Base-by-base conservation (phyloP, 2,329 filamentous ascomycete species). In the Endocalyx cinctus region DNA sequence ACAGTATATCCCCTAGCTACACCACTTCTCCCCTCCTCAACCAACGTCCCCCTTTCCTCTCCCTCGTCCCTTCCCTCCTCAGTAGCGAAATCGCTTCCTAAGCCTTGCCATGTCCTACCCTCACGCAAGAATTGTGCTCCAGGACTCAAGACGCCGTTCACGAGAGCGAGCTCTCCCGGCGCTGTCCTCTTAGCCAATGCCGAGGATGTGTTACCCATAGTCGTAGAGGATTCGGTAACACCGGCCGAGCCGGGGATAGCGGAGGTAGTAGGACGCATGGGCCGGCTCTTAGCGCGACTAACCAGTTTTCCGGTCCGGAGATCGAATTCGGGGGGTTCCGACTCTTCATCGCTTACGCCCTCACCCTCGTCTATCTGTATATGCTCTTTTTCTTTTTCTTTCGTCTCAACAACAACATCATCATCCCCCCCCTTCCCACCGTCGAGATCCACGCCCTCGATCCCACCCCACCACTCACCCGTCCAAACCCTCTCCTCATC, bases 1-100 rank as follows among this genome's bases (percentile, higher is more conserved):
- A 92, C 83, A 0, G 70, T 77, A 64, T 98, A 98, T 0, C 90
- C 92, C 50, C 86, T 79, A 20, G 92, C 92, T 36, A 97, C 79
- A 12, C 92, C 92, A 45, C 81, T 84, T 44, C 87, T 76, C 2
- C 92, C 92, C 60, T 96, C 81, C 54, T 95, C 87, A 37, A 98
- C 74, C 13, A 76, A 57, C 1, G 84, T 81, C 35, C 84, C 66
- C n/a, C 66, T 63, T 33, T 45, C 41, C 8, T 44, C 45, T 14
- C 76, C 70, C 11, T 65, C 65, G n/a, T 63, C 68, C 30, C 73
- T 69, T n/a, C 74, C 69, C 18, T 81, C 75, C 43, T 76, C 77
- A 2, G 35, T 44, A 60, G 72, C 69, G 50, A 88, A 94, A 56
- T 98, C 92, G 41, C 79, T 94, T 0, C 92, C 92, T 16, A 98